These are phyloP conservation scores for Cryptococcus neoformans DNA, from an alignment of 1,284 basidiomycete species.

Conservation along the genomic window DNA sequence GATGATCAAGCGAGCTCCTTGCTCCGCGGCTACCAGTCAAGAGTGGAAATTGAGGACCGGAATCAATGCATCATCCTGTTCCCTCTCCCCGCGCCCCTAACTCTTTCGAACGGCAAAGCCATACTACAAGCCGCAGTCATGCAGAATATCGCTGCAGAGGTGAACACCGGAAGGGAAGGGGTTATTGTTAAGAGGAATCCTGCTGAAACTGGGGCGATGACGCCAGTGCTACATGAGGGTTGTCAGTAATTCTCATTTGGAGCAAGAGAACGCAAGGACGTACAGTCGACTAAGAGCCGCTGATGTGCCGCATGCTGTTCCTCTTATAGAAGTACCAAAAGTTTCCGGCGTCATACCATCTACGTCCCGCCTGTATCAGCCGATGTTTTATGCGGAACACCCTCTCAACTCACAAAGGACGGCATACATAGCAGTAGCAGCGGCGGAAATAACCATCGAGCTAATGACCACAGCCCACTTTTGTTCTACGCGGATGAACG, in stretches of 20 bases:
- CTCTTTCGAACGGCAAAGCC: slow-evolving; percentile 53
- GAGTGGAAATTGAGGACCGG: no score
- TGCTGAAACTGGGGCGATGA: slow-evolving; percentile 82
- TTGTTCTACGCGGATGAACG: slow-evolving; percentile 64
- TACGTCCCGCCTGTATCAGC: slow-evolving; percentile 6
- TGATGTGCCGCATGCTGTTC: slow-evolving; percentile 87
- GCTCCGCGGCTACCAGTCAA: no score
- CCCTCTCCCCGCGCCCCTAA: slow-evolving; percentile 15
- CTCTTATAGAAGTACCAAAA: slow-evolving; percentile 76
- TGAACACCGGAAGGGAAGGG: slow-evolving; percentile 72
- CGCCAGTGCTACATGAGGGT: slow-evolving; percentile 64
- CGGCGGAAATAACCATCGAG: slow-evolving; percentile 75
- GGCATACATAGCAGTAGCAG: slow-evolving; percentile 87
- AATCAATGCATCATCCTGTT: slow-evolving; percentile 12
- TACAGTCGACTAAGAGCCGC: slow-evolving; percentile 84
- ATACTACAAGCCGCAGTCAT: slow-evolving; percentile 66
- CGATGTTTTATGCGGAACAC: no score
- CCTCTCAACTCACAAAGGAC: slow-evolving; percentile 67
- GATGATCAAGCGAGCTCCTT: no score
- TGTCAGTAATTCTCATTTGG: not conserved
- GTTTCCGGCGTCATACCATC: slow-evolving; percentile 84
- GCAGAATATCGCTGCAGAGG: slow-evolving; percentile 66
- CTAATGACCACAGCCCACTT: slow-evolving; percentile 67
- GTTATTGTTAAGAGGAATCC: slow-evolving; percentile 72
- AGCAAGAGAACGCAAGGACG: slow-evolving; percentile 34